Evolutionary conservation across 352 stramenopile species (phyloP), one percentile per base, ranked within the genome.

Genomic region (Aphanomyces cochlioides): DNA sequence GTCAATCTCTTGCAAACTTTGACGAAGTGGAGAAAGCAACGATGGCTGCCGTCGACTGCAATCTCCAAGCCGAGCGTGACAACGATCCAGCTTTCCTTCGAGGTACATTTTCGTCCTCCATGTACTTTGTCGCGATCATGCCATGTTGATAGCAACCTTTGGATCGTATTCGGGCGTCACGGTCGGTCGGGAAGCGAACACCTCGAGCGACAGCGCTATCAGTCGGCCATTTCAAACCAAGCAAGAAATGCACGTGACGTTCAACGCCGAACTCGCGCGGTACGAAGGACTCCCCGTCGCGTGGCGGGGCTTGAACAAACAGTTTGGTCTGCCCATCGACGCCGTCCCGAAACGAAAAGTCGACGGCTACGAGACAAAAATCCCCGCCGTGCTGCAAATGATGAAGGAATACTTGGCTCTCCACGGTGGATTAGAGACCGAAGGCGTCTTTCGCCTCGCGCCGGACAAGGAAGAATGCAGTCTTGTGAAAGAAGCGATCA

Each of bases 381-480:
- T 94, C 19, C 87, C 87, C 0, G 78, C 83, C 2, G 84, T 94
- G 2, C 65, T 95, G 19, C 78, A 89, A 47, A 90, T 95, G 83
- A 79, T 95, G 66, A 84, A 85, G 54, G 78, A 79, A 36, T 78
- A 78, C 41, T 74, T 95, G 10, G 47, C 89, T 8, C 70, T 74
- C 0, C 75, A 88, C 43, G 69, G 78, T 5, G 87, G 87, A 7
- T 67, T 79, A 12, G 61, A 47, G 0, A 71, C 77, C 2, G 85
- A 93, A 72, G 87, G 86, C 5, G 81, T 94, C n/a, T 95, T 95
- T 47, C 83, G 87, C 4, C 40, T 95, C 17, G 82, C 87, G 7
- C 85, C 87, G 0, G 84, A 90, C 68, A 86, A 89, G 56, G 74
- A 73, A 4, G 75, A 83, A 65, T 93, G 83, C 59, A 67, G 53